Evolutionary conservation across 805 yeast genomes (phyloP).

Genomic region (Nakazawaea pomicola): DNA sequence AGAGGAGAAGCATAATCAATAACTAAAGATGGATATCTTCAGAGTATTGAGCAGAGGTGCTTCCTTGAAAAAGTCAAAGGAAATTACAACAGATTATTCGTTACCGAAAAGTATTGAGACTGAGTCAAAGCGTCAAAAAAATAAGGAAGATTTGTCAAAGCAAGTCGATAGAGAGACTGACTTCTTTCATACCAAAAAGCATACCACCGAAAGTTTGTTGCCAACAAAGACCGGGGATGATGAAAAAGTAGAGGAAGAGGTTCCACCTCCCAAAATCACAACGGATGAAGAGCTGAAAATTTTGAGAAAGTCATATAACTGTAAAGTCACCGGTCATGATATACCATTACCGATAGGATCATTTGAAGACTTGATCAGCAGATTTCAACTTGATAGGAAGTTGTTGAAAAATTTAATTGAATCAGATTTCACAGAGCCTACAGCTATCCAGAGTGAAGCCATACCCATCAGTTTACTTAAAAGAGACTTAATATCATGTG

Average conservation of each 20-base stretch:
- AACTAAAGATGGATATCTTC: slow-evolving; percentile 73
- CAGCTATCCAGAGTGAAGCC: slow-evolving; percentile 89
- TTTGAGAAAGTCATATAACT: slow-evolving; percentile 54
- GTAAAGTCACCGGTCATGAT: slow-evolving; percentile 79
- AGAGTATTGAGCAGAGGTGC: slow-evolving; percentile 85
- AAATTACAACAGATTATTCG: slow-evolving; percentile 37
- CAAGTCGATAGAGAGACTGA: slow-evolving; percentile 72
- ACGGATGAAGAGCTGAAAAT: slow-evolving; percentile 53
- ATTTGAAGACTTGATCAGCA: slow-evolving; percentile 69
- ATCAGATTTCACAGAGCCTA: slow-evolving; percentile 77
- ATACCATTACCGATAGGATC: slow-evolving; percentile 89
- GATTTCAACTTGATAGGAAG: slow-evolving; percentile 60
- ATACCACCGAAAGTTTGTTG: too few relatives aligned
- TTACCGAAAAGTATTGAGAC: slow-evolving; percentile 21
- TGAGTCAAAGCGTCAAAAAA: slow-evolving; percentile 21
- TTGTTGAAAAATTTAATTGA: slow-evolving; percentile 60
- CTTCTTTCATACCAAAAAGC: slow-evolving; percentile 65
- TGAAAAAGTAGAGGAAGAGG: slow-evolving; percentile 23
- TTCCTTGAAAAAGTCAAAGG: slow-evolving; percentile 54
- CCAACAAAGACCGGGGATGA: too few relatives aligned
- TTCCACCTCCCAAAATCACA: slow-evolving; percentile 40
- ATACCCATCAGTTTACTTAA: slow-evolving; percentile 67
- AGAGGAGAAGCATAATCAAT: too few relatives aligned
- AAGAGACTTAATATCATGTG: slow-evolving; percentile 86
- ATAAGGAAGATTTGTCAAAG: slow-evolving; percentile 34